Base-by-base conservation (phyloP, 257 asterid species). In the Galeopsis tetrahit region DNA sequence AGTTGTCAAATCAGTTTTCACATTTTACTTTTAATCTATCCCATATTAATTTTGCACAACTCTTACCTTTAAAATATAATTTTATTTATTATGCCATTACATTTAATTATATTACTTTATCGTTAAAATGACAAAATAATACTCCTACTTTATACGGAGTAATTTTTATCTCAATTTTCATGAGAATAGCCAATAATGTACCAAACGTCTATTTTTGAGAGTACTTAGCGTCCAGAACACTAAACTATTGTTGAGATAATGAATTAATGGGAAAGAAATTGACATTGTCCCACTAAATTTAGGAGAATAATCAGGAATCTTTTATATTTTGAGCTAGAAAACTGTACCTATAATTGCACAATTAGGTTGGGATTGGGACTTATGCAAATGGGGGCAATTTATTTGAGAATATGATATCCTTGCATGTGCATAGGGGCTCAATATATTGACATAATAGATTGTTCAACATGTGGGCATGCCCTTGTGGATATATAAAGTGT, bases 401-500 rank as follows among this genome's bases (percentile, higher is more conserved):
- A 74, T 74, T 80, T 73, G 80, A 67, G 68, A 67, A 21, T 63
- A 35, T 49, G 28, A 10, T 32, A 57, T 48, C 68, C 68, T 40
- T 61, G 62, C 84, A 79, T 81, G 86, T 82, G 89, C 80, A 71
- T 21, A 77, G 70, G 82, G 80, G 72, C 78, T 52, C 74, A 56
- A 53, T 8, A 67, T 71, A 74, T 77, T 59, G 85, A 73, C 71
- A 39, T n/a, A 11, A 7, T 31, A 52, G 4, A 55, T 66, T 56
- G 65, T 46, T 67, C 39, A 17, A 17, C 69, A 60, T 57, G 69
- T 74, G 79, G 63, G 69, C 72, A 57, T 55, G 61, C 55, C 56
- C 53, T 53, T 11, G 62, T 68, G 49, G 51, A 68, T 68, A 38
- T 49, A 59, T 8, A 61, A 2, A 40, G 14, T 5, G 28, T 49